Percentiles rank a stretch among this genome's conserved stretches.
Evolutionary conservation across 23 red algal species (phyloP).

Genomic region (Gracilaria domingensis): DNA sequence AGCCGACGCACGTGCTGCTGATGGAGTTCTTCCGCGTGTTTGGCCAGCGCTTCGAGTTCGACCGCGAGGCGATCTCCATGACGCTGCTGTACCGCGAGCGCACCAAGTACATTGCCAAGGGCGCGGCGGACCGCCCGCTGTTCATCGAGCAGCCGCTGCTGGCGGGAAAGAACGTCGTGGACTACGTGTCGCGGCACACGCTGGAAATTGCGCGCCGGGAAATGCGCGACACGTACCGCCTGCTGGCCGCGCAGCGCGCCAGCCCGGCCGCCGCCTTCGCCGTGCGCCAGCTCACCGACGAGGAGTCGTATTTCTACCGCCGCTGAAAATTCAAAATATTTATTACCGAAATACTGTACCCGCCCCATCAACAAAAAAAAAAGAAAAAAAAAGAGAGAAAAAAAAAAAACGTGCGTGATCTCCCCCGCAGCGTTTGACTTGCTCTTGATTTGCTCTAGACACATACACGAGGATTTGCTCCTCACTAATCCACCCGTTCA

Average conservation of each 20-base stretch:
- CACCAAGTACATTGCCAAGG: not conserved
- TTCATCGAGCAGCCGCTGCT: conserved; percentile 68
- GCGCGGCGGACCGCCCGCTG: conserved; percentile 1
- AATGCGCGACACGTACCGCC: conserved; percentile 3
- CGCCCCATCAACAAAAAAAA: too few species aligned
- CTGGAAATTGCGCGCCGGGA: not conserved
- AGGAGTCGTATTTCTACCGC: not conserved
- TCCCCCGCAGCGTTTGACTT: too few species aligned
- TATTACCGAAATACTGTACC: not conserved
- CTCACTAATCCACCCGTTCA: too few species aligned
- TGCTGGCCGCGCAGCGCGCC: not conserved
- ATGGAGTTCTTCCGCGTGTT: conserved; percentile 57
- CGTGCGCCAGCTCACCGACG: not conserved
- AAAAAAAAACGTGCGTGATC: too few species aligned
- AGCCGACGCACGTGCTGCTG: conserved; percentile 16
- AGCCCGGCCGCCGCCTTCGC: not conserved
- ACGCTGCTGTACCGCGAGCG: not conserved
- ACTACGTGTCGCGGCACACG: conserved; percentile 2
- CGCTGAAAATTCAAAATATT: not conserved
- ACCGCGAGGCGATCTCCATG: conserved; percentile 34
- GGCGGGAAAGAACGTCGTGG: conserved; percentile 44
- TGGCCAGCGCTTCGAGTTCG: conserved; percentile 36
- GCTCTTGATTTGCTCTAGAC: too few species aligned
- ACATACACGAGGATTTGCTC: too few species aligned
- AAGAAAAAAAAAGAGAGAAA: too few species aligned